Conservation (phyloP, 495 filamentous ascomycete species). For the Glonium stellatum region DNA sequence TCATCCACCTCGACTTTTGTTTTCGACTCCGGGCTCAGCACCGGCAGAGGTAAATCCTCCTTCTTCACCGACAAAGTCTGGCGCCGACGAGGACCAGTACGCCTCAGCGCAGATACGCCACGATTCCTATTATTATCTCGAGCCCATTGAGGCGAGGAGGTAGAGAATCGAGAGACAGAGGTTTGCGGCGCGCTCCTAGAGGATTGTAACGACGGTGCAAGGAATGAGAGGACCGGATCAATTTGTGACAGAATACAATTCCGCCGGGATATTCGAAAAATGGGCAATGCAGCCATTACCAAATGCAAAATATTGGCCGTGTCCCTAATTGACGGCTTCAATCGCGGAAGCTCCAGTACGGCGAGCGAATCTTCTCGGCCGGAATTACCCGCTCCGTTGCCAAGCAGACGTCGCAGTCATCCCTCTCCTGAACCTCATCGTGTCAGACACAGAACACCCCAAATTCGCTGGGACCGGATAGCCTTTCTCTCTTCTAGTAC, state of each 20-base stretch:
- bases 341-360: background rate
- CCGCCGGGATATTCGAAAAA: conserved; percentile 3
- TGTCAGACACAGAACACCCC: background rate
- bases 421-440: no score
- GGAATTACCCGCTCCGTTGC: background rate
- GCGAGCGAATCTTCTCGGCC: background rate
- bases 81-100: conserved; percentile 58
- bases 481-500: background rate
- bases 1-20: conserved; percentile 52
- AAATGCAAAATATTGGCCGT: conserved; percentile 1
- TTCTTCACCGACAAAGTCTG: conserved; percentile 62
- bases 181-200: background rate
- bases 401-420: background rate
- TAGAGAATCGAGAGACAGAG: conserved; percentile 33
- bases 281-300: conserved; percentile 17
- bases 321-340: background rate
- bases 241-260: conserved; percentile 1
- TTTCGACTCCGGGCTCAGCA: conserved; percentile 44
- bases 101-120: conserved; percentile 71
- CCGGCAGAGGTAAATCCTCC: conserved; percentile 67
- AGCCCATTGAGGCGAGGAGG: conserved; percentile 26
- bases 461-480: background rate
- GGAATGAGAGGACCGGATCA: conserved; percentile 16
- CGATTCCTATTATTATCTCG: conserved; percentile 60
- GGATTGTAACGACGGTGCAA: conserved; percentile 14